Evolutionary conservation across 2,329 filamentous ascomycete genomes (phyloP).

Genomic region (Colletotrichum abscissum): DNA sequence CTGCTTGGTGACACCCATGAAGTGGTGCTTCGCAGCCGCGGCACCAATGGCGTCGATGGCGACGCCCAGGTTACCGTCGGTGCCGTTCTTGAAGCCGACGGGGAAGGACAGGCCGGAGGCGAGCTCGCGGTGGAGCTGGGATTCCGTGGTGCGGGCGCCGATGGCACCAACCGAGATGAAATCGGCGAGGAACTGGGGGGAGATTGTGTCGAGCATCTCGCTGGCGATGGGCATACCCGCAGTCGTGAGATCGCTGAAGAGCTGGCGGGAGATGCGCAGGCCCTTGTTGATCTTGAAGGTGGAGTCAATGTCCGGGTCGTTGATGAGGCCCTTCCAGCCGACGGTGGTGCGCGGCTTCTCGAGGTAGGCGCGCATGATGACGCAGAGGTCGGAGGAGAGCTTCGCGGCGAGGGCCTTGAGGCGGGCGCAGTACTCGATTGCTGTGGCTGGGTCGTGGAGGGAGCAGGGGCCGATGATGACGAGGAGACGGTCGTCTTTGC

Average conservation of each 20-base stretch:
- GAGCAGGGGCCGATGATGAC: conserved; percentile 97
- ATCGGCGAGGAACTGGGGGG: conserved; percentile 96
- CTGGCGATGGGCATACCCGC: conserved; percentile 93
- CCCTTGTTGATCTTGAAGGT: conserved; percentile 99
- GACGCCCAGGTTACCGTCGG: conserved; percentile 89
- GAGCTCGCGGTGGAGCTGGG: conserved; percentile 94
- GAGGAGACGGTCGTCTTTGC: conserved; percentile 85
- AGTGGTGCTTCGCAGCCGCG: conserved; percentile 88
- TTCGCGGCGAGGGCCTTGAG: conserved; percentile 82
- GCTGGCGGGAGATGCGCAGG: conserved; percentile 87
- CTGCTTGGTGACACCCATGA: conserved; percentile 98
- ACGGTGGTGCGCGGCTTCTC: conserved; percentile 99
- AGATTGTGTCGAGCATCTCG: conserved; percentile 99
- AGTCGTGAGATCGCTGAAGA: conserved; percentile 90
- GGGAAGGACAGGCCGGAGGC: conserved; percentile 96
- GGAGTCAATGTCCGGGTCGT: conserved; percentile 97
- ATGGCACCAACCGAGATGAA: conserved; percentile 96
- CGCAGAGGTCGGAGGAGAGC: conserved; percentile 84
- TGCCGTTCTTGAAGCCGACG: conserved; percentile 99
- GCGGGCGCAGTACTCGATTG: conserved; percentile 87
- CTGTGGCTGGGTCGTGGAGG: conserved; percentile 91
- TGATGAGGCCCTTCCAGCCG: conserved; percentile 99
- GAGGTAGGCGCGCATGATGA: conserved; percentile 98
- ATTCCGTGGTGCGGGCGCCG: conserved; percentile 95
- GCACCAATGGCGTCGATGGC: conserved; percentile 96